Conservation (phyloP, 1,284 basidiomycete species). For the Exsudoporus floridanus region DNA sequence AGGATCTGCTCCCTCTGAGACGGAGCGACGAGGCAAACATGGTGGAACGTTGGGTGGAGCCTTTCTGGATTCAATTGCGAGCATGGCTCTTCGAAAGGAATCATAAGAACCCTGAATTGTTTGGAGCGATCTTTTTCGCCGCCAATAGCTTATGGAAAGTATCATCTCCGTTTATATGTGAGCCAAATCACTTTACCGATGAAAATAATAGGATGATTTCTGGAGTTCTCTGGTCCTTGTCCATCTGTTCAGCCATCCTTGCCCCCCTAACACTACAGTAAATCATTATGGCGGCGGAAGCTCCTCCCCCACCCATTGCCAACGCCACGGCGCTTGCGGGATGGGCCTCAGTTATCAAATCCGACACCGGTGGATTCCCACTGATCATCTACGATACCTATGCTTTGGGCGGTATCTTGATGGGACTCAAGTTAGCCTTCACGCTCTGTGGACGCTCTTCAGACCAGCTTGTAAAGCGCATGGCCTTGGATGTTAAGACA, state of each 20-base stretch:
- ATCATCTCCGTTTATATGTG: neutral
- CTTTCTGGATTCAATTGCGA: slow-evolving; percentile 27
- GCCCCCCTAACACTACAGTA: slow-evolving; percentile 29
- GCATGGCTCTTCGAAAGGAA: slow-evolving; percentile 18
- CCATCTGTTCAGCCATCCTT: slow-evolving; percentile 22
- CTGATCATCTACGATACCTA: slow-evolving; percentile 29
- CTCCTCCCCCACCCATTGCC: slow-evolving; percentile 17
- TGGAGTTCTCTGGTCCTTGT: slow-evolving; percentile 31
- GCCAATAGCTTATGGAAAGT: slow-evolving; percentile 17
- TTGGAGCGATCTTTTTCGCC: slow-evolving; percentile 20
- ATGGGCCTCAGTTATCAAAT: slow-evolving; percentile 20
- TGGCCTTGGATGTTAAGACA: slow-evolving; percentile 32
- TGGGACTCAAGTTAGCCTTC: slow-evolving; percentile 26
- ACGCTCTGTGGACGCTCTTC: slow-evolving; percentile 30
- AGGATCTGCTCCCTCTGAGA: slow-evolving; percentile 30
- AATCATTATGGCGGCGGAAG: slow-evolving; percentile 27
- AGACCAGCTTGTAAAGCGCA: slow-evolving; percentile 33
- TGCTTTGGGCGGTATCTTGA: slow-evolving; percentile 22
- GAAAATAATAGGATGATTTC: slow-evolving; percentile 25
- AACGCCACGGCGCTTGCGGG: slow-evolving; percentile 23
- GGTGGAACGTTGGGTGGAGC: slow-evolving; percentile 28
- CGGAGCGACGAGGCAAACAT: slow-evolving; percentile 27
- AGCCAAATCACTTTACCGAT: neutral
- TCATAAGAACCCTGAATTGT: slow-evolving; percentile 17
- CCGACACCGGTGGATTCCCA: slow-evolving; percentile 29